A percentile compares a stretch with the other conserved stretches of the same genome.
Evolutionary conservation across 1,139 yeast species (phyloP).

Genomic region (Nakaseomyces uthaithaninus): DNA sequence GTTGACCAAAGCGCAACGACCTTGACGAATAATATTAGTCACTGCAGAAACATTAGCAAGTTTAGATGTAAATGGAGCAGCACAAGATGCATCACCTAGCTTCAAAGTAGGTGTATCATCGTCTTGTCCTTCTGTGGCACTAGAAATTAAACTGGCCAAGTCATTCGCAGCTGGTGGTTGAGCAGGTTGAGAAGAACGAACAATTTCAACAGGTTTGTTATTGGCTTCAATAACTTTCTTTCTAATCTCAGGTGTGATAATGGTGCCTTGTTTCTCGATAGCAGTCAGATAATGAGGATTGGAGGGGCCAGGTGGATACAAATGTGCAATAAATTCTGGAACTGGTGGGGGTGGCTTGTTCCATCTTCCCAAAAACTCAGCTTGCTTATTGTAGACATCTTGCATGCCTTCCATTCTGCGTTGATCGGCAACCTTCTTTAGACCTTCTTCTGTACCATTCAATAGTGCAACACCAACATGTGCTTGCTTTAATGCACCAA

Average conservation of each 20-base stretch:
- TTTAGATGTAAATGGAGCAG: slow-evolving; percentile 97
- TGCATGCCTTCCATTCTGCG: slow-evolving; percentile 58
- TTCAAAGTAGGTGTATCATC: slow-evolving; percentile 83
- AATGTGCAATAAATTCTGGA: slow-evolving; percentile 80
- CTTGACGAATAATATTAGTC: slow-evolving; percentile 91
- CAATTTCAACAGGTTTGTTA: slow-evolving; percentile 25
- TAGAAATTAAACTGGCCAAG: slow-evolving; percentile 67
- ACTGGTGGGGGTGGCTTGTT: slow-evolving; percentile 76
- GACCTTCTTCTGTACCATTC: slow-evolving; percentile 92
- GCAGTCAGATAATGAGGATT: slow-evolving; percentile 87
- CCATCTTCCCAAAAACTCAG: slow-evolving; percentile 71
- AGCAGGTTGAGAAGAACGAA: slow-evolving; percentile 26
- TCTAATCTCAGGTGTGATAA: slow-evolving; percentile 59
- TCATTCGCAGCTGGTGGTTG: slow-evolving; percentile 38
- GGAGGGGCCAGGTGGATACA: slow-evolving; percentile 90
- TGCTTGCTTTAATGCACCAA: slow-evolving; percentile 98
- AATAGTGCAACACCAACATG: slow-evolving; percentile 94
- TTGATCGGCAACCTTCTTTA: slow-evolving; percentile 82
- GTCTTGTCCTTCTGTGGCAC: slow-evolving; percentile 61
- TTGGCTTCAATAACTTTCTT: slow-evolving; percentile 43
- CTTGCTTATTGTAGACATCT: slow-evolving; percentile 77
- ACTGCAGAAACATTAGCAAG: slow-evolving; percentile 88
- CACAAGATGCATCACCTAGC: slow-evolving; percentile 97
- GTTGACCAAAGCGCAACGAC: slow-evolving; percentile 95
- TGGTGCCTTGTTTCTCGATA: slow-evolving; percentile 73